phyloP scores from a whole-genome alignment of 352 stramenopile species.

The Phytophthora capsici region DNA sequence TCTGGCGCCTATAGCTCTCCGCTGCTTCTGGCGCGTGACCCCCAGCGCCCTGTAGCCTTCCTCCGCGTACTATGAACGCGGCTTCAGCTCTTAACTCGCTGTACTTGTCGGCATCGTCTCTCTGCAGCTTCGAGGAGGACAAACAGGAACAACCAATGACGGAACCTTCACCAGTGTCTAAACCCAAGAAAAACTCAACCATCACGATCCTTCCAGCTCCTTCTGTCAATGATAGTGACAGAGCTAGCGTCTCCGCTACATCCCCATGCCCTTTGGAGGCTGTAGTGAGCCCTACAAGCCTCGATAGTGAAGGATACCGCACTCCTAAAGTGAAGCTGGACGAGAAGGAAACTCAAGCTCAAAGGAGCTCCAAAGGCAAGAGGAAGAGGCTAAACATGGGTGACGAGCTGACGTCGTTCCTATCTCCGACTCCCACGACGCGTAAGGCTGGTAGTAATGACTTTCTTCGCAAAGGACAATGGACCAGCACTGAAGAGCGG shows the following conservation, averaged over 20 bases:
- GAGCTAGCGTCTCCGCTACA: neutral
- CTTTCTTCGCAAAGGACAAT: conserved; percentile 78
- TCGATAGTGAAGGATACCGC: conserved; percentile 24
- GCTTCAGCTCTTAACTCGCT: conserved; percentile 15
- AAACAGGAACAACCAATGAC: conserved; percentile 9
- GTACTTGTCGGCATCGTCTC: conserved; percentile 15
- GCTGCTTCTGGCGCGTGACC: neutral
- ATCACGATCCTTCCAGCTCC: conserved; percentile 14
- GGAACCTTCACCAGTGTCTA: conserved; percentile 1
- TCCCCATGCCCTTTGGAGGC: neutral
- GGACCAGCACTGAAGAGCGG: conserved; percentile 71
- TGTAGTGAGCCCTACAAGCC: conserved; percentile 1
- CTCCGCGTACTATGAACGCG: conserved; percentile 11
- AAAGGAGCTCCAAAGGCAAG: conserved; percentile 29
- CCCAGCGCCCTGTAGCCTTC: neutral
- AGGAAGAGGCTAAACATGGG: conserved; percentile 40
- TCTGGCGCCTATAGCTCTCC: conserved; percentile 13
- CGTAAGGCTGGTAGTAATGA: conserved; percentile 65
- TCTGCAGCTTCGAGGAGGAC: neutral
- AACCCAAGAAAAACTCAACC: conserved; percentile 13
- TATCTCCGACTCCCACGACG: conserved; percentile 22
- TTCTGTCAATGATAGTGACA: neutral
- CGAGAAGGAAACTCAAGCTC: conserved; percentile 10
- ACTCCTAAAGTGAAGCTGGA: conserved; percentile 35
- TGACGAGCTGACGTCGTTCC: conserved; percentile 11